These are phyloP conservation scores for Candida labiduridarum DNA, from an alignment of 1,139 yeast genomes.

Conservation along the genomic window DNA sequence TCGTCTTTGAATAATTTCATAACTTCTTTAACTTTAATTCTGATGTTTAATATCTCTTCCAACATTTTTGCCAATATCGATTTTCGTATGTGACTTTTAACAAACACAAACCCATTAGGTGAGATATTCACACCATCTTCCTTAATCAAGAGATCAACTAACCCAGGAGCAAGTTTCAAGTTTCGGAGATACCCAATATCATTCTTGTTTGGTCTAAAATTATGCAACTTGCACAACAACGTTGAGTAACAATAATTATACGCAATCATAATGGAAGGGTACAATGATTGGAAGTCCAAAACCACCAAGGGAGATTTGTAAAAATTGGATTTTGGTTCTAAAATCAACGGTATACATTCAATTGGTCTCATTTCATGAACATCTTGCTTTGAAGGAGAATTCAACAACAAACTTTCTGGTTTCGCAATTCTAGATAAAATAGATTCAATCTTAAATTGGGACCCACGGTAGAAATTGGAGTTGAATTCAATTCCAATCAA, in stretches of 20 bases:
- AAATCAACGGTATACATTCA: slow-evolving; percentile 84
- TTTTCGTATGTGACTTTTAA: slow-evolving; percentile 62
- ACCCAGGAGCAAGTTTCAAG: slow-evolving; percentile 55
- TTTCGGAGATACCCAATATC: slow-evolving; percentile 41
- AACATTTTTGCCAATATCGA: slow-evolving; percentile 84
- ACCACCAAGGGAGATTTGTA: slow-evolving; percentile 90
- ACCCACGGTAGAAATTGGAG: slow-evolving; percentile 86
- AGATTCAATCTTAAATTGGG: slow-evolving; percentile 92
- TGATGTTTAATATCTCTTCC: slow-evolving; percentile 74
- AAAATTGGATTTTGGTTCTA: slow-evolving; percentile 87
- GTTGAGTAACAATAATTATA: slow-evolving; percentile 93
- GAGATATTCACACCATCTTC: slow-evolving; percentile 61
- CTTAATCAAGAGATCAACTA: slow-evolving; percentile 54
- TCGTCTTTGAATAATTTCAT: slow-evolving; percentile 57
- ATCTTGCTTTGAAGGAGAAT: slow-evolving; percentile 80
- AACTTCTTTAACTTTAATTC: slow-evolving; percentile 77
- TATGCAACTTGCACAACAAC: slow-evolving; percentile 67
- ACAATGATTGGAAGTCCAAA: slow-evolving; percentile 88
- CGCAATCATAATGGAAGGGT: slow-evolving; percentile 91
- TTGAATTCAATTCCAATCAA: slow-evolving; percentile 87
- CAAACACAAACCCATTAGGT: slow-evolving; percentile 87
- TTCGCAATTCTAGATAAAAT: slow-evolving; percentile 73
- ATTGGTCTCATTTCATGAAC: slow-evolving; percentile 85
- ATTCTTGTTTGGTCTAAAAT: slow-evolving; percentile 45
- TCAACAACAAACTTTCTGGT: slow-evolving; percentile 67